Percentiles rank a stretch among this genome's conserved stretches.
These are phyloP conservation scores for Xylaria hypoxylon DNA, from an alignment of 2,329 filamentous ascomycete genomes.

Conservation along the genomic window DNA sequence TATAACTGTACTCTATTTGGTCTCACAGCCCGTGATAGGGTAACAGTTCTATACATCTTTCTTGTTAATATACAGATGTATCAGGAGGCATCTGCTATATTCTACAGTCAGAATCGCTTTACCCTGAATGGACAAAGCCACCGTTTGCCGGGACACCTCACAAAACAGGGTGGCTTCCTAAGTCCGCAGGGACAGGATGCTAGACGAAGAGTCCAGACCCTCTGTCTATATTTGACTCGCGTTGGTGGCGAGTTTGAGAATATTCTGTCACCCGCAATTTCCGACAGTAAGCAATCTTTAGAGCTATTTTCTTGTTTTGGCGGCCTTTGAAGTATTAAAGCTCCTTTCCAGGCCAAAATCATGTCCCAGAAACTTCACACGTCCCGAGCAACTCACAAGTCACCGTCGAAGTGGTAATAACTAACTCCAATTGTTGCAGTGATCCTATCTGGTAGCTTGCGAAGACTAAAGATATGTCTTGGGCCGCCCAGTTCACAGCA, in stretches of 20 bases:
- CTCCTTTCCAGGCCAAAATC: not conserved
- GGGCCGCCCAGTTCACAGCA: constrained; percentile 41
- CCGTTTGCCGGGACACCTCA: constrained; percentile 46
- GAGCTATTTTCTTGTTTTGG: not conserved
- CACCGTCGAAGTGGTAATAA: not conserved
- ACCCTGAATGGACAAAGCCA: constrained; percentile 48
- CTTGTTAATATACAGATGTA: constrained; percentile 50
- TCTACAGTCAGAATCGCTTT: constrained; percentile 49
- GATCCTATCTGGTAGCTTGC: constrained; percentile 47
- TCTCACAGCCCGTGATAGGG: constrained; percentile 29
- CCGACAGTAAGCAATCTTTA: constrained; percentile 40
- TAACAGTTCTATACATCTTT: constrained; percentile 44
- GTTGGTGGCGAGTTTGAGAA: constrained; percentile 50
- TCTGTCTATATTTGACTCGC: constrained; percentile 46
- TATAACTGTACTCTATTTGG: constrained; percentile 41
- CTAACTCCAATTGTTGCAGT: constrained; percentile 25
- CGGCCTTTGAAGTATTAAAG: not conserved
- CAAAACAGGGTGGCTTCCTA: constrained; percentile 47
- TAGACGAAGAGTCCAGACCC: constrained; percentile 46
- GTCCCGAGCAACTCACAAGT: not conserved
- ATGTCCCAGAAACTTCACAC: not conserved
- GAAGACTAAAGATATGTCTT: constrained; percentile 44
- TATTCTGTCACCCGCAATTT: constrained; percentile 45
- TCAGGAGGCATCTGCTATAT: constrained; percentile 50
- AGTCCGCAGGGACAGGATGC: constrained; percentile 46